Conservation (phyloP, 2,329 filamentous ascomycete genomes). For the Knufia petricola region DNA sequence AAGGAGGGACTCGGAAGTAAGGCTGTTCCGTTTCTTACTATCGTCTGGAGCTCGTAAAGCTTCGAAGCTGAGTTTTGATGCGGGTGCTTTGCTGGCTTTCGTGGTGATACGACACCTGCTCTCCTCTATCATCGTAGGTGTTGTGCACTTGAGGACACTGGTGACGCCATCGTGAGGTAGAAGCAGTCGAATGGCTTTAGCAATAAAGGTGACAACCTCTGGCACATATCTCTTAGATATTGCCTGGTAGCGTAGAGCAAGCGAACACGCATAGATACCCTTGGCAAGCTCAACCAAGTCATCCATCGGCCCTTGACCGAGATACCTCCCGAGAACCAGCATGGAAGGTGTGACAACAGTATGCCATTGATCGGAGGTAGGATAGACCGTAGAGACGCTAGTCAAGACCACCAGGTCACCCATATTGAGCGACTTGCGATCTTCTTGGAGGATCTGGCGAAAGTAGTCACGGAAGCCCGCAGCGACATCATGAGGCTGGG, state of each 20-base stretch:
- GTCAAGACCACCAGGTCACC: constrained; percentile 78
- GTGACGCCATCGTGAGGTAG: constrained; percentile 29
- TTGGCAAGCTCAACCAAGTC: constrained; percentile 57
- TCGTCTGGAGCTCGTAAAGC: constrained; percentile 24
- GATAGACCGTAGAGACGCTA: constrained; percentile 74
- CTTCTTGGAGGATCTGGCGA: constrained; percentile 42
- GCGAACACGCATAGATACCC: constrained; percentile 68
- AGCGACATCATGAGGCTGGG: constrained; percentile 68
- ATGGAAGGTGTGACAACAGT: constrained; percentile 85
- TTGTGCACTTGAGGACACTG: background rate
- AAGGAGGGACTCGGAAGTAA: constrained; percentile 12
- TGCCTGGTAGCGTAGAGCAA: constrained; percentile 72
- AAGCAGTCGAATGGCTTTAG: constrained; percentile 62
- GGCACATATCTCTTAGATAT: constrained; percentile 81
- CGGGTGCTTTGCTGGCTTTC: constrained; percentile 33
- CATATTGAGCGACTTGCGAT: constrained; percentile 42
- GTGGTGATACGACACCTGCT: constrained; percentile 30
- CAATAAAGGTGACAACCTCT: constrained; percentile 71
- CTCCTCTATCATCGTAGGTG: background rate
- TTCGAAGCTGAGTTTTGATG: constrained; percentile 54
- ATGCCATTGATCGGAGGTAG: constrained; percentile 95
- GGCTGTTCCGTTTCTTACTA: background rate
- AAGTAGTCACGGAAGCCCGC: constrained; percentile 69
- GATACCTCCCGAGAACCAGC: constrained; percentile 71
- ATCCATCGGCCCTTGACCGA: constrained; percentile 65